These are phyloP conservation scores for Pseudogymnoascus destructans DNA, from an alignment of 2,329 filamentous ascomycete genomes.

Conservation along the genomic window DNA sequence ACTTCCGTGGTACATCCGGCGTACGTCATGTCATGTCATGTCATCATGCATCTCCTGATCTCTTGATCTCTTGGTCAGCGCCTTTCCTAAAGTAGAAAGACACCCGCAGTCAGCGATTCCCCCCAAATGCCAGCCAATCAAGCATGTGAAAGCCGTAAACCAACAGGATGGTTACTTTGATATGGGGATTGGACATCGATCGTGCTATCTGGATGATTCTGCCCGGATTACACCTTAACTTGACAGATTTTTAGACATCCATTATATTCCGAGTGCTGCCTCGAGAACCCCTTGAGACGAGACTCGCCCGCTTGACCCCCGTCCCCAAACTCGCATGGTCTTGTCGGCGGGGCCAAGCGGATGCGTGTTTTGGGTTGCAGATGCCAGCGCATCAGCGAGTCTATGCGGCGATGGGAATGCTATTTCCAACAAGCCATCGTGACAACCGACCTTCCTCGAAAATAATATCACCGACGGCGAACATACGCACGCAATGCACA, in stretches of 20 bases:
- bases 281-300: neutral
- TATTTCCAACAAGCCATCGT: neutral
- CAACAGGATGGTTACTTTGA: neutral
- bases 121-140: neutral
- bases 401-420: neutral
- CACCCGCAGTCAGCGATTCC: neutral
- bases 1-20: neutral
- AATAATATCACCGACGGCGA: neutral
- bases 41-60: neutral
- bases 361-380: neutral
- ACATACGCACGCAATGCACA: neutral
- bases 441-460: neutral
- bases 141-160: neutral
- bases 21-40: constrained; percentile 2
- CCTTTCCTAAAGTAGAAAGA: neutral
- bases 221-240: neutral
- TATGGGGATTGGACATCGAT: neutral
- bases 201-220: neutral
- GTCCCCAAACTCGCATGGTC: neutral
- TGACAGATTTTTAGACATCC: neutral
- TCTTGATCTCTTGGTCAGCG: neutral
- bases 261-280: neutral
- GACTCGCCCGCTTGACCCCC: neutral
- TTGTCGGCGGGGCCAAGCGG: neutral
- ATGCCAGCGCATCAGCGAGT: neutral